phyloP scores from a whole-genome alignment of 139 green algal species.

The Spirogloea muscicola region DNA sequence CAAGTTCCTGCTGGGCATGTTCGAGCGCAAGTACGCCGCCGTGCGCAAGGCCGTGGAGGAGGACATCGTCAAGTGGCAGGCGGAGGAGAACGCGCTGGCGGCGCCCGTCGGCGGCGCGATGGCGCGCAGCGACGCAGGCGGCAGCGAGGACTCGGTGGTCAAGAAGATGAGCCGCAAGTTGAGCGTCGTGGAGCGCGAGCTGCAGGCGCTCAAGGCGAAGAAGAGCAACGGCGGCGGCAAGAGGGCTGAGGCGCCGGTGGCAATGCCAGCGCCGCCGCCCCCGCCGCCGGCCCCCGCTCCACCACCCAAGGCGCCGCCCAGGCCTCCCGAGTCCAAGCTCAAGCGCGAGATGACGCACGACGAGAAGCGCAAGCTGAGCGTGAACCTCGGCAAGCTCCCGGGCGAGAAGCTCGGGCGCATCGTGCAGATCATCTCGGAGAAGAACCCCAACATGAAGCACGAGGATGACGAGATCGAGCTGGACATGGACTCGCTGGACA shows the following conservation, averaged over 20 bases:
- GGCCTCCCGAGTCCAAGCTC: constrained; percentile 7
- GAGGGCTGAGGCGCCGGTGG: too few relatives aligned
- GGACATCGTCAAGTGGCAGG: constrained; percentile 46
- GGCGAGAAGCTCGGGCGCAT: constrained; percentile 60
- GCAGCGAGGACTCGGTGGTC: too few relatives aligned
- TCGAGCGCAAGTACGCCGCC: constrained; percentile 59
- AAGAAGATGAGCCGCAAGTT: too few relatives aligned
- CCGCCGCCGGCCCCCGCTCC: too few relatives aligned
- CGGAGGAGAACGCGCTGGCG: constrained; percentile 48
- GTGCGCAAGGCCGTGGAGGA: constrained; percentile 52
- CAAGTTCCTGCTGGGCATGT: constrained; percentile 52
- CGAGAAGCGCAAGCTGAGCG: constrained; percentile 68
- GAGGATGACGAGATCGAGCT: constrained; percentile 63
- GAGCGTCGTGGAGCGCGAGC: too few relatives aligned
- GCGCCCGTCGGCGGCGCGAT: background rate
- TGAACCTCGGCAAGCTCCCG: constrained; percentile 61
- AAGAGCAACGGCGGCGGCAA: background rate
- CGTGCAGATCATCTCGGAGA: constrained; percentile 58
- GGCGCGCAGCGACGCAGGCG: too few relatives aligned
- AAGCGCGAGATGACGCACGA: constrained; percentile 63
- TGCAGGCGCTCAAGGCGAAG: too few relatives aligned
- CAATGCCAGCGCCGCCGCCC: too few relatives aligned
- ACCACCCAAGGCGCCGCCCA: too few relatives aligned
- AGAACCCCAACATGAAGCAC: constrained; percentile 37
- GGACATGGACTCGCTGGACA: constrained; percentile 63